Evolutionary conservation across 1,284 basidiomycete species (phyloP).

Genomic region (Tremellales sp.): DNA sequence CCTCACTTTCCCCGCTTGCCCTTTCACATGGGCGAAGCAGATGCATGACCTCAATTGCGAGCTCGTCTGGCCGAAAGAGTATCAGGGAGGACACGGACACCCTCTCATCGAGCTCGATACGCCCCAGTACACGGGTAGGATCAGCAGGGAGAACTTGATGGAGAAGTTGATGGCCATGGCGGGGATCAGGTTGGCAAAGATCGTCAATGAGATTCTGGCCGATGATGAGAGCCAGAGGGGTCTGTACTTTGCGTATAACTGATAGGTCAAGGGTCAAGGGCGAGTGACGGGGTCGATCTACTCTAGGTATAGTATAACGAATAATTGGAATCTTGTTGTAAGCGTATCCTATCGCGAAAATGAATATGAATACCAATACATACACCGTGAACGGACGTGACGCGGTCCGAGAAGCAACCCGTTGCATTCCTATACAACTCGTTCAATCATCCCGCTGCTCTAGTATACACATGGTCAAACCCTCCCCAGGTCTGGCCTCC

Average conservation of each 20-base stretch:
- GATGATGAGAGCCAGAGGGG: constrained; percentile 7
- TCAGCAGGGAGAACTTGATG: constrained; percentile 64
- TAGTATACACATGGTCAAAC: no score
- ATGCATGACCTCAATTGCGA: constrained; percentile 74
- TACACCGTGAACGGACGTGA: no score
- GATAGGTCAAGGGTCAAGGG: no score
- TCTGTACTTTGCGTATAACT: constrained; percentile 18
- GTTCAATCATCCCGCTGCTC: no score
- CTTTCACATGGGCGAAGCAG: constrained; percentile 60
- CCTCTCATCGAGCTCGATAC: constrained; percentile 75
- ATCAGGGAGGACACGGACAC: constrained; percentile 31
- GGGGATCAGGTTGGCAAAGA: constrained; percentile 73
- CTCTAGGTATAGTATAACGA: no score
- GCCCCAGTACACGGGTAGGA: constrained; percentile 67
- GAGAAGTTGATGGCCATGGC: constrained; percentile 77
- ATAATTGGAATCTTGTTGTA: no score
- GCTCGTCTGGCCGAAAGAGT: constrained; percentile 66
- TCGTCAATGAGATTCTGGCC: constrained; percentile 57
- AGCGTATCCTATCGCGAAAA: no score
- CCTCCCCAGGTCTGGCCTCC: no score
- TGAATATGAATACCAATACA: no score
- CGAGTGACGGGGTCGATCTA: no score
- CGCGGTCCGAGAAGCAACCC: no score
- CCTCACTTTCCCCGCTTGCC: constrained; percentile 59
- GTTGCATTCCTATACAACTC: no score